Evolutionary conservation across 2,329 filamentous ascomycete genomes (phyloP).

Genomic region (Ambrosiella cleistominuta): DNA sequence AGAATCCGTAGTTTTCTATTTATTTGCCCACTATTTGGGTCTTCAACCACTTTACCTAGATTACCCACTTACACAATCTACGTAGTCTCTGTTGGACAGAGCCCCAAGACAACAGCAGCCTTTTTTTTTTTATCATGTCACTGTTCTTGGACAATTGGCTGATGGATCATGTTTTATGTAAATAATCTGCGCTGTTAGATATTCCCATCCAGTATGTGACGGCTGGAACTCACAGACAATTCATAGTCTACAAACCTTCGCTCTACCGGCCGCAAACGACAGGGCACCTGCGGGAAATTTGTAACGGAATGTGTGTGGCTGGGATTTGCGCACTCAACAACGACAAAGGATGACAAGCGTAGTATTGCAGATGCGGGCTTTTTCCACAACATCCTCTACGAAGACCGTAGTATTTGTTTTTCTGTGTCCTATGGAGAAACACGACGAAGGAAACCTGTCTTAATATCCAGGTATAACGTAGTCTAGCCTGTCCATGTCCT

Average conservation of each 20-base stretch:
- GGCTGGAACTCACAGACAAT: not conserved
- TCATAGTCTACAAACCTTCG: not conserved
- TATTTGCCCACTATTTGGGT: too few relatives aligned
- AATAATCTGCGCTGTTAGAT: too few relatives aligned
- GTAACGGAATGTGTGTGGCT: not conserved
- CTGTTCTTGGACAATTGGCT: too few relatives aligned
- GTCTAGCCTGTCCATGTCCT: not conserved
- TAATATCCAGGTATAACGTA: not conserved
- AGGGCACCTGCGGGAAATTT: not conserved
- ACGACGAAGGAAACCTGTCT: too few relatives aligned
- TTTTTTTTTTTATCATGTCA: too few relatives aligned
- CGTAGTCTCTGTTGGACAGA: too few relatives aligned
- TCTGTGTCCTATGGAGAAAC: not conserved
- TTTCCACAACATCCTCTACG: not conserved
- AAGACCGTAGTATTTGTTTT: not conserved
- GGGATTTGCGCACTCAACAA: not conserved
- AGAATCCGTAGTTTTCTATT: too few relatives aligned
- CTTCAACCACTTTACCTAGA: too few relatives aligned
- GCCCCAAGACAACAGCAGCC: too few relatives aligned
- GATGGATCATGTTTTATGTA: too few relatives aligned
- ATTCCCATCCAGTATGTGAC: too few relatives aligned
- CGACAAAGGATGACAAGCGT: not conserved
- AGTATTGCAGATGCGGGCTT: not conserved
- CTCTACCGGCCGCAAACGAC: not conserved
- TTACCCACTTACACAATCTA: too few relatives aligned